A percentile compares a stretch with the other conserved stretches of the same genome.
These are phyloP conservation scores for Penicillium occitanis DNA, from an alignment of 2,329 filamentous ascomycete species.

Conservation along the genomic window DNA sequence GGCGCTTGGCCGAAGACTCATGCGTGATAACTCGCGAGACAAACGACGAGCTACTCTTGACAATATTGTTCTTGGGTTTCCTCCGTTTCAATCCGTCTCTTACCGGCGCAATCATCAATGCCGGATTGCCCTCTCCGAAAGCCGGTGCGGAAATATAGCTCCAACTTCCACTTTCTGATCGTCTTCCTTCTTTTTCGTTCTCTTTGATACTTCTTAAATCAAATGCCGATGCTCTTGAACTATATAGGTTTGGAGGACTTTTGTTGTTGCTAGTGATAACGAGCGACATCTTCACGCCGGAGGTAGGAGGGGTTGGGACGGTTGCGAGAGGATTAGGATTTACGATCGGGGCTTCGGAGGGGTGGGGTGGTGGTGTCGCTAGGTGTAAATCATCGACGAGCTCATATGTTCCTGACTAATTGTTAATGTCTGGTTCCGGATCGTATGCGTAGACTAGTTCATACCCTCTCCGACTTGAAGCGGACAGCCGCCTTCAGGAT, in stretches of 20 bases:
- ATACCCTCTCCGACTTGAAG: slow-evolving; percentile 90
- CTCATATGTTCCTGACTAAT: slow-evolving; percentile 71
- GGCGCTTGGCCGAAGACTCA: slow-evolving; percentile 73
- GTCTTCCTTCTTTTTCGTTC: slow-evolving; percentile 59
- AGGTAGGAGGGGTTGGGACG: slow-evolving; percentile 75
- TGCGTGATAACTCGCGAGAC: slow-evolving; percentile 95
- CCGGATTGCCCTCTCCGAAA: slow-evolving; percentile 83
- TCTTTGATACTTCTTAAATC: slow-evolving; percentile 56
- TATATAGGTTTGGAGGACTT: slow-evolving; percentile 48
- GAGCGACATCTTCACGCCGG: slow-evolving; percentile 80
- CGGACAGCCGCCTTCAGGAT: slow-evolving; percentile 81
- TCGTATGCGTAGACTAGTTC: background rate
- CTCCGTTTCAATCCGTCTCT: slow-evolving; percentile 70
- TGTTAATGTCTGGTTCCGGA: slow-evolving; percentile 8
- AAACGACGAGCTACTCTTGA: slow-evolving; percentile 98
- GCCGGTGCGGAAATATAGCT: slow-evolving; percentile 55
- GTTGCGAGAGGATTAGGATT: slow-evolving; percentile 92
- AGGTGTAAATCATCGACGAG: slow-evolving; percentile 89
- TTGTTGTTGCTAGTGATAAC: slow-evolving; percentile 67
- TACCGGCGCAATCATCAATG: slow-evolving; percentile 63
- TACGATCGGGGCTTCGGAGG: slow-evolving; percentile 81
- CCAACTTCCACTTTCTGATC: slow-evolving; percentile 59
- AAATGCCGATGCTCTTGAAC: slow-evolving; percentile 51
- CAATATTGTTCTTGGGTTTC: slow-evolving; percentile 97
- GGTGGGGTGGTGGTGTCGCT: slow-evolving; percentile 91